phyloP scores from a whole-genome alignment of 2,329 filamentous ascomycete genomes.

The Pyricularia sp. region DNA sequence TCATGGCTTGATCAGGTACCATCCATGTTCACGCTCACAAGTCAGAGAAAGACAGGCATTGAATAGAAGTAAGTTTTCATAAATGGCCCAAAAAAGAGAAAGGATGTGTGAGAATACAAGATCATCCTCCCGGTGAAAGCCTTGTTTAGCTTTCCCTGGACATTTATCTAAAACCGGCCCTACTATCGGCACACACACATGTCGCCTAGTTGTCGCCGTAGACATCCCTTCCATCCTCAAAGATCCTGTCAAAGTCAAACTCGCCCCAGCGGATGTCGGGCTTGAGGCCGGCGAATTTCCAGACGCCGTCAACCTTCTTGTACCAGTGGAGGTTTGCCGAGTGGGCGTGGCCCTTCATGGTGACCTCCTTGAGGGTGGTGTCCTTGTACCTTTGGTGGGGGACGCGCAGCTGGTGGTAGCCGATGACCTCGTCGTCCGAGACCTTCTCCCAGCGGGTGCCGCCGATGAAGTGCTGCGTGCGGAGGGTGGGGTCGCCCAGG shows the following conservation, averaged over 20 bases:
- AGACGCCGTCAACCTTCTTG: conserved; percentile 39
- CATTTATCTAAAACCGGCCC: not conserved
- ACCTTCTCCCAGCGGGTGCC: conserved; percentile 43
- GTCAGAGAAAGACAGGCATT: not conserved
- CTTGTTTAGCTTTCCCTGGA: not conserved
- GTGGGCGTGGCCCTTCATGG: conserved; percentile 46
- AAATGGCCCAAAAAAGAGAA: not conserved
- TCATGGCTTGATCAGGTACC: not conserved
- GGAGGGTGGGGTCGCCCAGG: conserved; percentile 44
- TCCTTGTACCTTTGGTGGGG: conserved; percentile 47
- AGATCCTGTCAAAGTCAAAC: conserved; percentile 31
- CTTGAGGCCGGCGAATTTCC: conserved; percentile 44
- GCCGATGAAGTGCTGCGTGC: conserved; percentile 52
- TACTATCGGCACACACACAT: too few species aligned
- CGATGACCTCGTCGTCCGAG: conserved; percentile 41
- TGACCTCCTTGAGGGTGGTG: conserved; percentile 28
- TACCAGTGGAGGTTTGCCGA: conserved; percentile 43
- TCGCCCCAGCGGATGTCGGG: conserved; percentile 43
- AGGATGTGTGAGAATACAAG: not conserved
- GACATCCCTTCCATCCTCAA: conserved; percentile 11
- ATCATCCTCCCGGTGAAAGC: not conserved
- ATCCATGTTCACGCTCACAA: not conserved
- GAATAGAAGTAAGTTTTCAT: not conserved
- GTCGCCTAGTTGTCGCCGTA: conserved; percentile 4
- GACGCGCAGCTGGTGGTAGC: conserved; percentile 45